Conservation (phyloP, 1,284 basidiomycete species). For the Coniferiporia weirii region DNA sequence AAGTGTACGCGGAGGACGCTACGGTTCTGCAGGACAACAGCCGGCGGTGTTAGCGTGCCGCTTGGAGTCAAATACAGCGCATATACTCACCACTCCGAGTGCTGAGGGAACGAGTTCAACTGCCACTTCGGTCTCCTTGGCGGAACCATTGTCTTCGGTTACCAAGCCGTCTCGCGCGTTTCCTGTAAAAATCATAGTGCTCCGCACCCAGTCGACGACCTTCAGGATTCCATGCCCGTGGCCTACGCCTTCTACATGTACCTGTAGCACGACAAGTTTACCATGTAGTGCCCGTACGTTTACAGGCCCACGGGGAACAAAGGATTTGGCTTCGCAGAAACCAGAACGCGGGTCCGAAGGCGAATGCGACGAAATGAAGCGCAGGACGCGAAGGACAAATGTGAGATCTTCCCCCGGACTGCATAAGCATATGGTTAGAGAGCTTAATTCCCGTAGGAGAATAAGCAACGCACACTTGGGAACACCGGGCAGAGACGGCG, state of each 20-base stretch:
- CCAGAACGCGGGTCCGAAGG: neutral
- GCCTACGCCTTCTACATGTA: neutral
- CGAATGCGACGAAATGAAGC: neutral
- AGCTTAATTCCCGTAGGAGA: no score
- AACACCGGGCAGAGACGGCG: neutral
- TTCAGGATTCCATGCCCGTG: conserved; percentile 5
- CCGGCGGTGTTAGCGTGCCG: neutral
- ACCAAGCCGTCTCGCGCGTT: neutral
- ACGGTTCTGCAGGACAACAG: conserved; percentile 1
- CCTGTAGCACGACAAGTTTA: neutral
- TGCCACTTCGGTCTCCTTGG: neutral
- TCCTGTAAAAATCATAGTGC: conserved; percentile 1
- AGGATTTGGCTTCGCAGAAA: neutral
- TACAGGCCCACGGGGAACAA: conserved; percentile 2
- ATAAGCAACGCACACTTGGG: neutral
- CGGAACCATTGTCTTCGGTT: neutral
- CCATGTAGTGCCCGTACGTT: conserved; percentile 11
- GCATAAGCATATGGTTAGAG: no score
- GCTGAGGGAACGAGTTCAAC: conserved; percentile 8
- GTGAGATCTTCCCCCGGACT: no score
- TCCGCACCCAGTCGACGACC: conserved; percentile 13
- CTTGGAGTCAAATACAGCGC: neutral
- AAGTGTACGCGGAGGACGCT: conserved; percentile 29
- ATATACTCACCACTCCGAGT: conserved; percentile 1
- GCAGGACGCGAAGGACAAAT: conserved; percentile 1